These are phyloP conservation scores for Podospora conica DNA, from an alignment of 495 filamentous ascomycete species.

Conservation along the genomic window DNA sequence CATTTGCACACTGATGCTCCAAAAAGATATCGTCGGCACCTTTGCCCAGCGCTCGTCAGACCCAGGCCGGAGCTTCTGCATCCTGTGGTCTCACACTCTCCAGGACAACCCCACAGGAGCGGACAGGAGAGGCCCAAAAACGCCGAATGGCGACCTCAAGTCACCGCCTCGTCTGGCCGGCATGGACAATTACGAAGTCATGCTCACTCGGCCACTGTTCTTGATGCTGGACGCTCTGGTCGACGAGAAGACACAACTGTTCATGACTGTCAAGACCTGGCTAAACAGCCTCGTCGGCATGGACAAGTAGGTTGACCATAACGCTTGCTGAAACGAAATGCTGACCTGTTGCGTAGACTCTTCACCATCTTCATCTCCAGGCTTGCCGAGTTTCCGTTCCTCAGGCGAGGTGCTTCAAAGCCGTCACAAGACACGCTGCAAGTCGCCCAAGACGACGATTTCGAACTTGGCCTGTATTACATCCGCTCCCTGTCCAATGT, in stretches of 20 bases:
- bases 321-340: background rate
- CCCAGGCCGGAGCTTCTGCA: slow-evolving; percentile 57
- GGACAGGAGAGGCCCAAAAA: slow-evolving; percentile 44
- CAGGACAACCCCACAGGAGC: slow-evolving; percentile 48
- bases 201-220: slow-evolving; percentile 78
- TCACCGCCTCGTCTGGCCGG: slow-evolving; percentile 41
- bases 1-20: slow-evolving; percentile 66
- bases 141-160: slow-evolving; percentile 46
- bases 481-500: slow-evolving; percentile 68
- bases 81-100: slow-evolving; percentile 75
- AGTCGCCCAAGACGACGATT: slow-evolving; percentile 52
- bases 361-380: slow-evolving; percentile 52
- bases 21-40: slow-evolving; percentile 43
- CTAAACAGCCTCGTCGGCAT: slow-evolving; percentile 66
- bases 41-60: slow-evolving; percentile 49
- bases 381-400: slow-evolving; percentile 47
- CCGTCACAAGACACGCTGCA: background rate
- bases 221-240: slow-evolving; percentile 72
- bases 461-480: slow-evolving; percentile 73
- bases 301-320: slow-evolving; percentile 43
- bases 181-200: slow-evolving; percentile 52
- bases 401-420: slow-evolving; percentile 32
- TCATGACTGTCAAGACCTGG: slow-evolving; percentile 74
- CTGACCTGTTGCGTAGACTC: slow-evolving; percentile 33
- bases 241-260: slow-evolving; percentile 67